These are phyloP conservation scores for Tricholomella constricta DNA, from an alignment of 768 basidiomycete genomes.

Conservation along the genomic window DNA sequence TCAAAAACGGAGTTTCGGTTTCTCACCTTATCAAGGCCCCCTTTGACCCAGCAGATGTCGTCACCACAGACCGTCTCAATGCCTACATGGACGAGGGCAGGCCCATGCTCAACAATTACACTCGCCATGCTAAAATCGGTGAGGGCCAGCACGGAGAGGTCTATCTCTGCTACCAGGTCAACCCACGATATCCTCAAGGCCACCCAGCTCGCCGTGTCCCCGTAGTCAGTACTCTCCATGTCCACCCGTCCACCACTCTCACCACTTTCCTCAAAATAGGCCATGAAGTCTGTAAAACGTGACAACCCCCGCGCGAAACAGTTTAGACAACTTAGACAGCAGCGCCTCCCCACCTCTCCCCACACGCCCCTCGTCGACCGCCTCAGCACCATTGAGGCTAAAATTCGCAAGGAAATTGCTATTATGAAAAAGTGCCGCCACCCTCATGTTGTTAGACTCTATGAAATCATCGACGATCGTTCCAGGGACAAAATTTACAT, in stretches of 20 bases:
- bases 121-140: slow-evolving; percentile 74
- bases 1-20: slow-evolving; percentile 22
- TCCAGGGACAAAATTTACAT: slow-evolving; percentile 89
- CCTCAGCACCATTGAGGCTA: slow-evolving; percentile 72
- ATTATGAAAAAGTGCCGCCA: slow-evolving; percentile 98
- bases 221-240: slow-evolving; percentile 34
- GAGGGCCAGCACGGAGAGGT: slow-evolving; percentile 92
- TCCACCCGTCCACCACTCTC: slow-evolving; percentile 1
- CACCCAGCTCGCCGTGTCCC: slow-evolving; percentile 46
- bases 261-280: slow-evolving; percentile 43
- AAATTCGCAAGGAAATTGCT: slow-evolving; percentile 92
- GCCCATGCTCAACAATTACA: slow-evolving; percentile 83
- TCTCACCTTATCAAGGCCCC: slow-evolving; percentile 23
- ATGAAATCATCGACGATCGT: slow-evolving; percentile 94
- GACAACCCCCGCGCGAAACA: slow-evolving; percentile 66
- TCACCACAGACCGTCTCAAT: slow-evolving; percentile 48
- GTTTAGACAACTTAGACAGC: slow-evolving; percentile 33
- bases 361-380: slow-evolving; percentile 66
- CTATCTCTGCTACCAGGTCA: slow-evolving; percentile 57
- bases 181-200: slow-evolving; percentile 44
- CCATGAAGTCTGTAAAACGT: slow-evolving; percentile 77
- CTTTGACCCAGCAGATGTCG: slow-evolving; percentile 48
- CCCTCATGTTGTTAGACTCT: slow-evolving; percentile 84
- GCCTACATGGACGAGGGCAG: slow-evolving; percentile 40
- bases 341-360: slow-evolving; percentile 47